Evolutionary conservation across 208 protist species (phyloP), one percentile per base, ranked within the genome.

Genomic region (Eutreptiella sp.): DNA sequence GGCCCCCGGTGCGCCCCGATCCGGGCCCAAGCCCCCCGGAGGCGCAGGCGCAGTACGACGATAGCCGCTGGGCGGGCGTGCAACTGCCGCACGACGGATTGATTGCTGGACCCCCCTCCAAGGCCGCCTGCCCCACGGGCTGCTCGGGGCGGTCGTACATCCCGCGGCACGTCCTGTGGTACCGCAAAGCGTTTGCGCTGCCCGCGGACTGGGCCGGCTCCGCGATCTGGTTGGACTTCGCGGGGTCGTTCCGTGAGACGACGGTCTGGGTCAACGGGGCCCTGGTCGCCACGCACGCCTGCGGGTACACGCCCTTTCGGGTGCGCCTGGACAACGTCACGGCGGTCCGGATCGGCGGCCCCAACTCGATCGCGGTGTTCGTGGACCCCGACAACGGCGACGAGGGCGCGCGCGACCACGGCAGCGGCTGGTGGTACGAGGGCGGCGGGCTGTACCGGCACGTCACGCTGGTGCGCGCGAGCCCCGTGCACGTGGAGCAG

Each of bases 391-490:
- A 33, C 43, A 53, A 41, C 29, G 67, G 67, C 43, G 38, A 14
- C 16, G 67, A n/a, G n/a, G n/a, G n/a, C n/a, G n/a, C n/a, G n/a
- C 41, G 50, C 1, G 29, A 33, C 43, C 42, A 41, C 29, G 67
- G 67, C 43, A 46, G n/a, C 16, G 67, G 67, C 5, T 68, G 60
- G 60, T 72, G 67, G 67, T 72, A 72, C 62, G 67, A 72, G 36
- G 67, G 67, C 42, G 67, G 55, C 14, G 67, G 67, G 4, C 7
- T 72, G 26, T 63, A 64, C 32, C 43, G 67, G 3, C 24, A 69
- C 46, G 65, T 71, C 21, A 1, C 1, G 16, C 42, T 71, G 16
- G 29, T 64, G 3, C 19, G 35, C 4, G 42, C 11, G 16, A 57
- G 9, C 36, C 24, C 29, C 9, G 26, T n/a, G 11, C n/a, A 53